Evolutionary conservation across 2,329 filamentous ascomycete genomes (phyloP), one percentile per base, ranked within the genome.

Genomic region (Alternaria consortialis): DNA sequence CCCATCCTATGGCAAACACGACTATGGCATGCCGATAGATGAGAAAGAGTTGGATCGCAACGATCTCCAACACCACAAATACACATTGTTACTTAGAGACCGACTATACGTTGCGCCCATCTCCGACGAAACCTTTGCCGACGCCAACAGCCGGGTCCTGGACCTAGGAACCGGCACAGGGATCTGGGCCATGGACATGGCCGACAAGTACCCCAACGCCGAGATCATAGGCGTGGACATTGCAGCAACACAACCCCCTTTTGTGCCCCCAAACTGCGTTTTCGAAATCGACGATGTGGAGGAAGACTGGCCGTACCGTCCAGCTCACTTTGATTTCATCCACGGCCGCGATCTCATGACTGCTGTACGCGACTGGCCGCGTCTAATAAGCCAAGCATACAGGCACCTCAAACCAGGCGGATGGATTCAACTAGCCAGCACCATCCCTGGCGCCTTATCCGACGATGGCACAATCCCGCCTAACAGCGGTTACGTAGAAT

Each of bases 221-320:
- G 56, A 71, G 36, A 36, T 70, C 4, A 42, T 64, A 3, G 68
- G 68, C 7, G 80, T 77, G 12, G 79, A 80, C 54, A 74, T 81
- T 13, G 75, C 72, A 37, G 76, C 78, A 7, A 74, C 78, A 5
- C 77, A 78, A 51, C 77, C 77, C 1, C 48, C 54, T 23, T 82
- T 83, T 31, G 70, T 76, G 5, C 78, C 78, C 0, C 74, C 76
- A 15, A 80, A 80, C 54, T 73, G 73, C 47, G 67, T 62, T 32
- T 80, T 80, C 65, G 75, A 80, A 54, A 74, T 80, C 48, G 78
- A 80, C 56, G 77, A 80, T 53, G 65, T 77, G 13, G 77, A 80
- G 43, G 69, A 76, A 7, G 73, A 78, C 29, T 80, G 78, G 78
- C 65, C 69, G 1, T 75, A 74, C 37, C 75, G 80, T 4, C 56